phyloP scores from a whole-genome alignment of 768 basidiomycete species.

The Rhodosporidiobolus odoratus region DNA sequence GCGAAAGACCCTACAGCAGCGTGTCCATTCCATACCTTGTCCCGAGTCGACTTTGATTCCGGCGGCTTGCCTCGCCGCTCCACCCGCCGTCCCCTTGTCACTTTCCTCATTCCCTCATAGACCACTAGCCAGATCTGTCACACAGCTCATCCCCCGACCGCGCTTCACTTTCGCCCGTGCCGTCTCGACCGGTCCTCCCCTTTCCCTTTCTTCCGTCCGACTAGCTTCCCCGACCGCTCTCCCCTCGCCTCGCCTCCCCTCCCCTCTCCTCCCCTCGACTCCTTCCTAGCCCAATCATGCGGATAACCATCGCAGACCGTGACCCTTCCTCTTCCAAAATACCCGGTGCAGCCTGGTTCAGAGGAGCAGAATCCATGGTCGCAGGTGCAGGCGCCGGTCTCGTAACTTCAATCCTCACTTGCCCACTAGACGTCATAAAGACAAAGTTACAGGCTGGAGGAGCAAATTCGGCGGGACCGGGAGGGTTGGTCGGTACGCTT shows the following conservation, averaged over 20 bases:
- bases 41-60: no score
- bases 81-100: no score
- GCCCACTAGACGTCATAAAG: conserved; percentile 96
- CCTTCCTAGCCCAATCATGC: conserved; percentile 18
- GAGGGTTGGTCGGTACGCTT: conserved; percentile 69
- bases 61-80: no score
- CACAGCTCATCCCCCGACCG: no score
- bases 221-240: not conserved
- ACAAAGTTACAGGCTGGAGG: conserved; percentile 95
- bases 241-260: not conserved
- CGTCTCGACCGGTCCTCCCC: not conserved
- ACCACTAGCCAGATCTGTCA: no score
- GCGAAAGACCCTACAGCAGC: no score
- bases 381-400: conserved; percentile 95
- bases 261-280: not conserved
- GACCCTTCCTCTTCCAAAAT: conserved; percentile 20
- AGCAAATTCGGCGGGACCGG: conserved; percentile 24
- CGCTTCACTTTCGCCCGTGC: not conserved
- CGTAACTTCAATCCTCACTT: conserved; percentile 85
- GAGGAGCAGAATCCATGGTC: conserved; percentile 47
- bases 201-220: not conserved
- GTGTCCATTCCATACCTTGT: no score
- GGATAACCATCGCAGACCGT: conserved; percentile 33
- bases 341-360: conserved; percentile 24
- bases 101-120: no score